phyloP scores from a whole-genome alignment of 345 rosid species.

The Brassica cretica region DNA sequence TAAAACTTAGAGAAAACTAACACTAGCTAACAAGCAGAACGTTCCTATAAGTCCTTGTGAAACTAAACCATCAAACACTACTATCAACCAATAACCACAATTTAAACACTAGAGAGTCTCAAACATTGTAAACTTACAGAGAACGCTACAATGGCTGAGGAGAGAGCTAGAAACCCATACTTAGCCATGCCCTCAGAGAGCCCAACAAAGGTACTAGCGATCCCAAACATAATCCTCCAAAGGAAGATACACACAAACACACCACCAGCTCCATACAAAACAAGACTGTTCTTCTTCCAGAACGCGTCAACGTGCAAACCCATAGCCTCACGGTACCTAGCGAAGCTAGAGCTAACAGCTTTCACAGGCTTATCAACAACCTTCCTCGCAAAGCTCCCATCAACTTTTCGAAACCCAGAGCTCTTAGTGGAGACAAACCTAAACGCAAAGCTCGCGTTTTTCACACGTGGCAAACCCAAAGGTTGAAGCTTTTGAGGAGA shows the following conservation, averaged over 20 bases:
- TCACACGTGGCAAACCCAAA: constrained; percentile 31
- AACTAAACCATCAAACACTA: constrained; percentile 4
- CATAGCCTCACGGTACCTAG: constrained; percentile 68
- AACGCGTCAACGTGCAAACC: constrained; percentile 85
- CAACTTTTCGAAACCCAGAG: constrained; percentile 40
- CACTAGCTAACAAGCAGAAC: no score
- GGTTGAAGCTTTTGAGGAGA: constrained; percentile 24
- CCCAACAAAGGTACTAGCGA: constrained; percentile 79
- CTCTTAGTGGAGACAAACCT: constrained; percentile 49
- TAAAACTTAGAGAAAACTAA: no score
- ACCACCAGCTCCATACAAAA: constrained; percentile 74
- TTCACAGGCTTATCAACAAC: constrained; percentile 60
- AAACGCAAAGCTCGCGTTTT: constrained; percentile 29
- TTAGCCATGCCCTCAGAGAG: constrained; percentile 94
- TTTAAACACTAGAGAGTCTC: not conserved
- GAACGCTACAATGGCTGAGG: constrained; percentile 83
- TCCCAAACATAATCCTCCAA: constrained; percentile 93
- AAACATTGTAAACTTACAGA: constrained; percentile 51
- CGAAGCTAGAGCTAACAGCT: constrained; percentile 52
- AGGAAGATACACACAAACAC: constrained; percentile 63
- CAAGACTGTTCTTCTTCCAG: constrained; percentile 62
- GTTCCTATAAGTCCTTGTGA: not conserved
- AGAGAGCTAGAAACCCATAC: constrained; percentile 90
- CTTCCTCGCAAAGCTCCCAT: constrained; percentile 48
- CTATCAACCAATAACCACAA: constrained; percentile 2